Conservation (phyloP, 192 early-diverging fungal species). For the Chytriomyces confervae region DNA sequence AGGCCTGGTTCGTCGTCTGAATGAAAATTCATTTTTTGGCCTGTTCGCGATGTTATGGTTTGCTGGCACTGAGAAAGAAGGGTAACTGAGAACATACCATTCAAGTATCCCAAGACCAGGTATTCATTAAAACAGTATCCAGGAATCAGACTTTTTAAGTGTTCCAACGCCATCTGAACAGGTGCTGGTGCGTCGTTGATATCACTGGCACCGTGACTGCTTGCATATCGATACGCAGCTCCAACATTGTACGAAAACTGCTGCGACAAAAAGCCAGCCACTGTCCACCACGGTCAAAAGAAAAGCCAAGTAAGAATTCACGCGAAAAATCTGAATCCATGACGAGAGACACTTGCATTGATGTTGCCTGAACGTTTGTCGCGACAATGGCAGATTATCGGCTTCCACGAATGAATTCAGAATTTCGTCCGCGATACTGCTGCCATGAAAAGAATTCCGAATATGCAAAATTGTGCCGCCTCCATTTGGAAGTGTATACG, state of each 20-base stretch:
- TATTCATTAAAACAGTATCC: constrained; percentile 11
- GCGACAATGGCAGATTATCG: neutral
- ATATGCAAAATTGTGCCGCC: constrained; percentile 15
- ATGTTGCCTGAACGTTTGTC: constrained; percentile 15
- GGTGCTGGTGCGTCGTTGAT: constrained; percentile 2
- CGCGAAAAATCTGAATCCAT: no score
- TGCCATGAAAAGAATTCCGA: neutral
- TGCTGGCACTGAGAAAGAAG: neutral
- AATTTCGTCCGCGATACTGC: constrained; percentile 12
- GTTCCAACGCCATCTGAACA: constrained; percentile 8
- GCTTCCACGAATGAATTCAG: neutral
- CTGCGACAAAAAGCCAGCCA: constrained; percentile 29
- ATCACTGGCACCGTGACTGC: neutral
- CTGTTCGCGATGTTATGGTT: neutral
- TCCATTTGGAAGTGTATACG: constrained; percentile 7
- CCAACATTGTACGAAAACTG: constrained; percentile 38
- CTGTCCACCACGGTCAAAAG: neutral
- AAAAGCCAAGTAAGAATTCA: neutral
- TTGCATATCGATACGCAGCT: constrained; percentile 22
- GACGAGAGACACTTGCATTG: neutral
- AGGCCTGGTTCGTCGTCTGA: constrained; percentile 28
- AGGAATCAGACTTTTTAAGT: constrained; percentile 12
- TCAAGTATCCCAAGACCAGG: constrained; percentile 31
- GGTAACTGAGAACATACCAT: constrained; percentile 1
- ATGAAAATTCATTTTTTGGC: constrained; percentile 38